Evolutionary conservation across 1,139 yeast genomes (phyloP), one percentile per base, ranked within the genome.

Genomic region (Candida frijolesensis): DNA sequence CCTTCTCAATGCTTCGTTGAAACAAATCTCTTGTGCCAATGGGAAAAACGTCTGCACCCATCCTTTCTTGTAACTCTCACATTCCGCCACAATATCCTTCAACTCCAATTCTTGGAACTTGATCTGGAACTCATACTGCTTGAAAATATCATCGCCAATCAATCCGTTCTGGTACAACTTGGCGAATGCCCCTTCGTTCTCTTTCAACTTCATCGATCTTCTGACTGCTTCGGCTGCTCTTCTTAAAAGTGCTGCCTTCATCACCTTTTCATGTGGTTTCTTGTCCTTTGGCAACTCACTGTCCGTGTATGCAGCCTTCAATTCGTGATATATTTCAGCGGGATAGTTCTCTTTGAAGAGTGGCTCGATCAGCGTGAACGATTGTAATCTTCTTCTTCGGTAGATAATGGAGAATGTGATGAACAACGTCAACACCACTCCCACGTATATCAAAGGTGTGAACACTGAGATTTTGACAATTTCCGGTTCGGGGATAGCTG

Each of bases 1-100:
- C 72, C 95, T 82, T 70, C 95, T 82, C 51, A 94, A 76, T 0
- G 97, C 97, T 68, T 89, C 96, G 65, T 92, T 92, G 69, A 90
- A 89, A 57, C 96, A 89, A 45, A 94, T 85, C 63, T 94, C 98
- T 62, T 87, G 94, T 34, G 94, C 89, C 16, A 87, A 82, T 11
- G 87, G 87, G 64, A 91, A 87, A 61, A 90, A 82, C 48, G 79
- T 72, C 57, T 82, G 87, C 7, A 86, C 82, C 97, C 97, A 92
- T 27, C 90, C 95, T 47, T 83, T 80, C 64, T 89, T 89, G 58
- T 81, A 73, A 15, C 70, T 58, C 63, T 89, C 91, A 45, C 96
- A 89, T 67, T 90, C 97, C 50, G 67, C 72, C n/a, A 88, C 85
- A 49, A 91, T 78, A 51, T 87, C 92, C 65, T 85, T 82, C 58